Evolutionary conservation across 495 filamentous ascomycete genomes (phyloP), one percentile per base, ranked within the genome.

Genomic region (Amphirosellinia nigrospora): DNA sequence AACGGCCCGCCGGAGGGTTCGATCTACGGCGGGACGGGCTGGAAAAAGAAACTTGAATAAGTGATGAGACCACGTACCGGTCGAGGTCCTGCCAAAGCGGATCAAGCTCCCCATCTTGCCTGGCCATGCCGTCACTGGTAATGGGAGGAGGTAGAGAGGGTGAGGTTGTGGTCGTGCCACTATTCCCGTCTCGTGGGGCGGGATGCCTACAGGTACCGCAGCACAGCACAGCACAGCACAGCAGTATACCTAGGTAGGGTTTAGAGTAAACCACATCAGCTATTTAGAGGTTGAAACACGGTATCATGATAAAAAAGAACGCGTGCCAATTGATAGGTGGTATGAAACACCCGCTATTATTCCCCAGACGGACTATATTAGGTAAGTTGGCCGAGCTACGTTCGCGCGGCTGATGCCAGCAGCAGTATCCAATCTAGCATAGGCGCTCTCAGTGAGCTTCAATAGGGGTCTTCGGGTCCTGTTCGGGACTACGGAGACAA

Each of bases 81-180:
- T 88, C 88, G 66, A 89, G 82, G 76, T 92, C 88, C 64, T 91
- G 85, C 89, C 90, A 93, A 74, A 90, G 84, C 79, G 89, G 87
- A 80, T 90, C 89, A 72, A 90, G 79, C 71, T 86, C 84, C 43
- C 75, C 81, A 69, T 84, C 81, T 73, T 85, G 71, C 67, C 80
- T 81, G 66, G 79, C 75, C 81, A 84, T 84, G 38, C 73, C 56
- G 30, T 48, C 46, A 19, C 68, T 13, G 46, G 72, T 64, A 26
- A 72, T 71, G 65, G 32, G 30, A 48, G 41, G 66, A 39, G 32
- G 30, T 34, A 21, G 28, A 34, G 55, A 58, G 55, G 36, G 58
- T 62, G 69, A 69, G 68, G 60, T 73, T 71, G 73, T 73, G 68
- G 60, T 73, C 72, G 73, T 73, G 65, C 64, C 45, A 64, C 66